Conservation (phyloP, 2,329 filamentous ascomycete genomes). For the Tolypocladium endophyticum region DNA sequence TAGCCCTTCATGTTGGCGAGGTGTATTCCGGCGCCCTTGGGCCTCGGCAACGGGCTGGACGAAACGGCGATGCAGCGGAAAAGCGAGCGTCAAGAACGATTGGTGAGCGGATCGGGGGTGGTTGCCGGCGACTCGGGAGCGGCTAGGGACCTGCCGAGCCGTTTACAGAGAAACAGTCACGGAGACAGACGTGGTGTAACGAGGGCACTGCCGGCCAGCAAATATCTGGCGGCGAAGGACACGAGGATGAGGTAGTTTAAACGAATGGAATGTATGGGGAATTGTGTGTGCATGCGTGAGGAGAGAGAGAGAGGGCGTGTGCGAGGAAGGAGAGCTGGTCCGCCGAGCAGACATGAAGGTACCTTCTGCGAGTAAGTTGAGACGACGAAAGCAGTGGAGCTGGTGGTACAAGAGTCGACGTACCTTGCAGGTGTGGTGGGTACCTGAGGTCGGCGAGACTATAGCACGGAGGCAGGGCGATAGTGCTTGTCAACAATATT, state of each 20-base stretch:
- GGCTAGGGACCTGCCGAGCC: slow-evolving; percentile 1
- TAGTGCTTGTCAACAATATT: no score
- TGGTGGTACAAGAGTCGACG: neutral
- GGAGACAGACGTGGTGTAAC: neutral
- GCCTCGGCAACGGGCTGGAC: neutral
- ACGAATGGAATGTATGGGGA: neutral
- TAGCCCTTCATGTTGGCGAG: slow-evolving; percentile 16
- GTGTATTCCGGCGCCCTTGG: neutral
- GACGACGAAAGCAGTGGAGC: neutral
- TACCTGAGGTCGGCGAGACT: no score
- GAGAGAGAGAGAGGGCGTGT: neutral
- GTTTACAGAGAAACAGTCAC: neutral
- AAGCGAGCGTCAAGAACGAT: neutral
- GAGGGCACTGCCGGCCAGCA: neutral
- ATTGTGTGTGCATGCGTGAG: neutral
- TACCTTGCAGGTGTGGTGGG: neutral
- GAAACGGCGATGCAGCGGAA: neutral
- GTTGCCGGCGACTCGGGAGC: neutral
- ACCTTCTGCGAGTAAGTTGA: no score
- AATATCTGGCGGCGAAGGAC: neutral
- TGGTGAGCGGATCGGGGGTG: neutral
- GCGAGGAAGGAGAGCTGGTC: neutral
- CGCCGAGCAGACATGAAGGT: no score
- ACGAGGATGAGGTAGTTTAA: neutral
- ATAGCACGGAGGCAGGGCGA: no score